A percentile compares a stretch with the other conserved stretches of the same genome.
Evolutionary conservation across 2,329 filamentous ascomycete species (phyloP).

Genomic region (Nakataea oryzae): DNA sequence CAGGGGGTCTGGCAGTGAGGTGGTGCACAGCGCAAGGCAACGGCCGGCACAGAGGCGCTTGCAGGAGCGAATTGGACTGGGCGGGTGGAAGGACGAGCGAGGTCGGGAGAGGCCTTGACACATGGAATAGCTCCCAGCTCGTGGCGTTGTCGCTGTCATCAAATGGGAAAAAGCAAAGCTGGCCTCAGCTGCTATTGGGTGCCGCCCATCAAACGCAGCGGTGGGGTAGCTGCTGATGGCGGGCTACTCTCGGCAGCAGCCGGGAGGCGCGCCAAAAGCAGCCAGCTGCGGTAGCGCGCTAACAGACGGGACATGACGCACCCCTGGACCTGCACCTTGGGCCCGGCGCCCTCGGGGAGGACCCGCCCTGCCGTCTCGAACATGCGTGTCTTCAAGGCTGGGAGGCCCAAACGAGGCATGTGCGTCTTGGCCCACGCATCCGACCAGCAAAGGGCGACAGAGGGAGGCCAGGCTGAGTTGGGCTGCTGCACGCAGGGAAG

Average conservation of each 20-base stretch:
- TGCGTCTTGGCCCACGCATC: neutral
- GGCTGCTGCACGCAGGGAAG: too few species aligned
- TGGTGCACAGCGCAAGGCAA: too few species aligned
- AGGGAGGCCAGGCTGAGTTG: neutral
- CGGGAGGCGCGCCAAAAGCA: neutral
- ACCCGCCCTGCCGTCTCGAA: neutral
- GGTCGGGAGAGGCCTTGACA: neutral
- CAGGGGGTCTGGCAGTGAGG: neutral
- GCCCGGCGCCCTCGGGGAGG: neutral
- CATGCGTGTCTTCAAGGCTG: neutral
- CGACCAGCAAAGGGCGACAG: neutral
- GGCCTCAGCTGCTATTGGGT: slow-evolving; percentile 2
- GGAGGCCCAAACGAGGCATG: neutral
- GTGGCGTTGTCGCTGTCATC: neutral
- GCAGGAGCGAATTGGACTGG: neutral
- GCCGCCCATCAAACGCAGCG: neutral
- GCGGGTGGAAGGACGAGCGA: too few species aligned
- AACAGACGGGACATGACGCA: neutral
- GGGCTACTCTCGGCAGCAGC: neutral
- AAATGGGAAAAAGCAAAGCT: slow-evolving; percentile 1
- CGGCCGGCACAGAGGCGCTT: neutral
- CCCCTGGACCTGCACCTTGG: too few species aligned
- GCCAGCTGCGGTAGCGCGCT: neutral
- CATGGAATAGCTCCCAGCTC: neutral
- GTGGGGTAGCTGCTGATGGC: neutral